phyloP scores from a whole-genome alignment of 2,329 filamentous ascomycete species.

The Cladosporium austrohemisphaericum region DNA sequence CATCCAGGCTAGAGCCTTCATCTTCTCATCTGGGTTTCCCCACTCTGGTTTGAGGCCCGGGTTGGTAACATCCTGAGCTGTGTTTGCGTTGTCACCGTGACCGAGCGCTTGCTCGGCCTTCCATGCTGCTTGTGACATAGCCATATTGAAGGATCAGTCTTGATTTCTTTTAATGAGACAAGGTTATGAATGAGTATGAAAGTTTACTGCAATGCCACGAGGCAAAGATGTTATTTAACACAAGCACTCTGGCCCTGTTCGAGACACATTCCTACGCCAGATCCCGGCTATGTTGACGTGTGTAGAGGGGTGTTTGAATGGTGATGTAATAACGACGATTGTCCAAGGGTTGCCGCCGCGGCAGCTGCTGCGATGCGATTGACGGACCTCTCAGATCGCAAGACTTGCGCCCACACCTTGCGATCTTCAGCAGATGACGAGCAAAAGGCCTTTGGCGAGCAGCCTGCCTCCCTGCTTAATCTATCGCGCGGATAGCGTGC shows the following conservation, averaged over 20 bases:
- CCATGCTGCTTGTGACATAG: constrained; percentile 63
- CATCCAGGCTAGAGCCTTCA: constrained; percentile 80
- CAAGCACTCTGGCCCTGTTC: neutral
- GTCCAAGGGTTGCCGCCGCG: neutral
- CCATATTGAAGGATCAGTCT: constrained; percentile 26
- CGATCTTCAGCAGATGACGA: no score
- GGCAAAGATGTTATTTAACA: neutral
- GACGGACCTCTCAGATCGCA: neutral
- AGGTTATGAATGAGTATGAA: neutral
- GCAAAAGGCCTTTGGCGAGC: no score
- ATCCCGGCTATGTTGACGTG: constrained; percentile 3
- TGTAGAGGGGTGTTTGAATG: constrained; percentile 1
- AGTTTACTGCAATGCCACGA: neutral
- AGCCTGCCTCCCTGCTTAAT: no score
- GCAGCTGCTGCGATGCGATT: neutral
- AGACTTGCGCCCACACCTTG: no score
- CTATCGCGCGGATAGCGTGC: neutral
- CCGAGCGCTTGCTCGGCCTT: constrained; percentile 64
- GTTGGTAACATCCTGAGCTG: constrained; percentile 65
- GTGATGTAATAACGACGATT: constrained; percentile 1
- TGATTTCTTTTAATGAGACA: neutral
- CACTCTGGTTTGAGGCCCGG: constrained; percentile 53
- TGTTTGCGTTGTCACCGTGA: constrained; percentile 62
- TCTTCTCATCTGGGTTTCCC: constrained; percentile 52
- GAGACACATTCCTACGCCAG: neutral